Base-by-base conservation (phyloP, 352 stramenopile genomes). In the Saprolegnia parasitica region DNA sequence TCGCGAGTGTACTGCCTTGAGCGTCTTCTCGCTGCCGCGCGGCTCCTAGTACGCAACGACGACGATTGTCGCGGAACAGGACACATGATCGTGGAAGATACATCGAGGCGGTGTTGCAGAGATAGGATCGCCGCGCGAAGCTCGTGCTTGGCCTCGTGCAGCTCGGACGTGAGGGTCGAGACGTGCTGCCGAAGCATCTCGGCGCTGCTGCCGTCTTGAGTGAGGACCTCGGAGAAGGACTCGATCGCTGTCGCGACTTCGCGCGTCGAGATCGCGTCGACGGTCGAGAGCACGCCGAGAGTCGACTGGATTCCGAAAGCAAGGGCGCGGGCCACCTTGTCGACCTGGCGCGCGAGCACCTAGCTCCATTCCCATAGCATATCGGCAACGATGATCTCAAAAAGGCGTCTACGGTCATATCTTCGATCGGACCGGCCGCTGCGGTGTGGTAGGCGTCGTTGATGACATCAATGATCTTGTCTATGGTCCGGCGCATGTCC, bases 401-500 rank as follows among this genome's bases (percentile, higher is more conserved):
- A 5, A 55, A 6, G n/a, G 47, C 2, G n/a, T 2, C 1, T 60
- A 60, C 52, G 35, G 55, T 74, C 1, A 74, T 62, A 4, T 88
- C 57, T 45, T 93, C 85, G 0, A 89, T 73, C 0, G 81, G 81
- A 15, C 90, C 81, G 35, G 89, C 72, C 0, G 81, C 79, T 18
- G 81, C 85, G 4, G 67, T 66, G 9, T 80, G 75, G 58, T 93
- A 93, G 5, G 81, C 85, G n/a, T 91, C 81, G 58, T 87, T 86
- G 46, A 93, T 77, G 60, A 90, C 77, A 0, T 73, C 49, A 24
- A 88, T 72, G 10, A 93, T 72, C 26, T 89, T 90, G 6, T 93
- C 81, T 13, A 93, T 61, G 66, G 91, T 84, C 16, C 82, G 77
- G 52, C 80, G 82, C 18, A 87, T 81, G 10, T 89, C 72, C 0